Conservation (phyloP, 2,329 filamentous ascomycete genomes). For the Penicillium verrucosum region DNA sequence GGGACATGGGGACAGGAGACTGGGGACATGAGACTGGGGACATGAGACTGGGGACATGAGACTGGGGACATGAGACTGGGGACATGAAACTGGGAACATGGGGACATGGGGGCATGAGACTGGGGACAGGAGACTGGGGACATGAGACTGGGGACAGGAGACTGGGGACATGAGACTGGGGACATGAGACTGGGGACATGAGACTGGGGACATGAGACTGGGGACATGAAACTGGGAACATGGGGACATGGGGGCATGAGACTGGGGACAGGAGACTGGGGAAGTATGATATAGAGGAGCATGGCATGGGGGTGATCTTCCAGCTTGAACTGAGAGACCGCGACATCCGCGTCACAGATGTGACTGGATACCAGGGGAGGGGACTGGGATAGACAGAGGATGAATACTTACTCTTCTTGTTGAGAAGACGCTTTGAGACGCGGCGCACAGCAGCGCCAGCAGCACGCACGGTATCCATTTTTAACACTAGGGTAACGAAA, state of each 20-base stretch:
- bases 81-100: not conserved
- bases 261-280: too few species aligned
- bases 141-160: too few species aligned
- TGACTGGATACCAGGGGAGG: not conserved
- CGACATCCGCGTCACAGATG: not conserved
- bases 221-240: too few species aligned
- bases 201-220: too few species aligned
- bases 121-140: too few species aligned
- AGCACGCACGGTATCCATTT: not conserved
- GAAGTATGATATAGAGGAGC: not conserved
- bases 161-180: too few species aligned
- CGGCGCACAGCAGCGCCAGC: not conserved
- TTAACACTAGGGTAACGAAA: not conserved
- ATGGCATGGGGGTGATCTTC: not conserved
- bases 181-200: too few species aligned
- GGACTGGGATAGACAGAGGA: not conserved
- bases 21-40: not conserved
- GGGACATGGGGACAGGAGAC: too few species aligned
- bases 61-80: not conserved
- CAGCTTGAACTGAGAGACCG: not conserved
- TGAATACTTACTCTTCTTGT: conserved; percentile 1
- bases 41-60: too few species aligned
- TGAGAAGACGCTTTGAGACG: conserved; percentile 1
- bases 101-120: not conserved
- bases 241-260: too few species aligned